Conservation (phyloP, 2,329 filamentous ascomycete genomes). For the Fusarium miscanthi region DNA sequence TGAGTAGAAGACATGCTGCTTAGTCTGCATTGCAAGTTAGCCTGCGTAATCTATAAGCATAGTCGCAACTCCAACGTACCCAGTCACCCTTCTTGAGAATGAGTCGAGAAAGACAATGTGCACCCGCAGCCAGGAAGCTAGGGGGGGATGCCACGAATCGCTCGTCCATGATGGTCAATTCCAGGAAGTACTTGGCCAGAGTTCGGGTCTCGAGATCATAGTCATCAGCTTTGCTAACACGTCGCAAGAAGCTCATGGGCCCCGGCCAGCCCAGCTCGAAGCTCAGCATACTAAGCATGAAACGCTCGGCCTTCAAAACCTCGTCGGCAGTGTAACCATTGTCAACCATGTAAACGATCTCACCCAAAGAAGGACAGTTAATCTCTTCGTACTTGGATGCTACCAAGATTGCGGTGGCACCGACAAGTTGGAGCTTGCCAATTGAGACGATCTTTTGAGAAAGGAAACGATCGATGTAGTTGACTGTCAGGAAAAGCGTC, state of each 20-base stretch:
- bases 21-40: slow-evolving; percentile 68
- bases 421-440: slow-evolving; percentile 93
- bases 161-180: slow-evolving; percentile 97
- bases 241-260: slow-evolving; percentile 96
- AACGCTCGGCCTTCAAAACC: slow-evolving; percentile 95
- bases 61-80: slow-evolving; percentile 67
- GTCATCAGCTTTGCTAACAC: slow-evolving; percentile 98
- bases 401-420: slow-evolving; percentile 93
- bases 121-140: slow-evolving; percentile 89
- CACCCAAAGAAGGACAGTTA: slow-evolving; percentile 92
- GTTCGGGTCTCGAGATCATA: slow-evolving; percentile 97
- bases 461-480: slow-evolving; percentile 97
- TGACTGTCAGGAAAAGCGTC: slow-evolving; percentile 93
- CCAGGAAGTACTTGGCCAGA: slow-evolving; percentile 96
- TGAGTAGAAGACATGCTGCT: slow-evolving; percentile 89
- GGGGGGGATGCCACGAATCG: slow-evolving; percentile 92
- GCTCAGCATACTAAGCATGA: slow-evolving; percentile 96
- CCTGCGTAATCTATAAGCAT: background rate
- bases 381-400: slow-evolving; percentile 99
- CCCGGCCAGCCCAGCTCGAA: slow-evolving; percentile 99
- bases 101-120: slow-evolving; percentile 89
- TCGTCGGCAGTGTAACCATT: slow-evolving; percentile 88
- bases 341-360: slow-evolving; percentile 99
- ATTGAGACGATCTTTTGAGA: slow-evolving; percentile 95
- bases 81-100: slow-evolving; percentile 93